Conservation (phyloP, 306 rosid species). For the Aeschynomene evenia region DNA sequence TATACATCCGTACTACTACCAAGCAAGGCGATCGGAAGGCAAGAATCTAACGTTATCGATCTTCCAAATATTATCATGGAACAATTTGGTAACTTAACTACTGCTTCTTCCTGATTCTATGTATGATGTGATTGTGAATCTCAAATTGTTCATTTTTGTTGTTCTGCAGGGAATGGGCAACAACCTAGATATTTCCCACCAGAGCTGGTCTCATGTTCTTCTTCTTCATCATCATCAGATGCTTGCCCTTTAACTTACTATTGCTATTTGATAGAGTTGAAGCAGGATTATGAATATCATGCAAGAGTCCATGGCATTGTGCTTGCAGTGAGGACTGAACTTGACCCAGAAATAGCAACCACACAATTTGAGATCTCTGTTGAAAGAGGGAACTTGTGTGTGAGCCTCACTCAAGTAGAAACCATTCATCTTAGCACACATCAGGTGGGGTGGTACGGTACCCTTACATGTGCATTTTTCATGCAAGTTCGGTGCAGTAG, state of each 20-base stretch:
- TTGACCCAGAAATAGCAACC: conserved; percentile 41
- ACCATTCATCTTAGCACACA: conserved; percentile 33
- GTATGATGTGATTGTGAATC: no score
- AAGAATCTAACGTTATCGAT: neutral
- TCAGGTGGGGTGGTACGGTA: conserved; percentile 43
- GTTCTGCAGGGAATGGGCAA: conserved; percentile 39
- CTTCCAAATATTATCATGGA: neutral
- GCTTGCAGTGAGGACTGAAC: conserved; percentile 48
- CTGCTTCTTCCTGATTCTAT: neutral
- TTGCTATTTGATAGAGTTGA: conserved; percentile 63
- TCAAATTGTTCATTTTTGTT: no score
- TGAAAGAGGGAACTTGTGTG: conserved; percentile 42
- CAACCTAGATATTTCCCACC: conserved; percentile 58
- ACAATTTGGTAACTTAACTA: neutral
- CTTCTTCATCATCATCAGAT: no score
- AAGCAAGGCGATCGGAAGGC: neutral
- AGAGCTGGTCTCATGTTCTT: conserved; percentile 43
- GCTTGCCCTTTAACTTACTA: conserved; percentile 32
- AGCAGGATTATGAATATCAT: conserved; percentile 35
- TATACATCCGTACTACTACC: neutral
- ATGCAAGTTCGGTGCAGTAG: no score
- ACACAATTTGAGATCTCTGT: conserved; percentile 39
- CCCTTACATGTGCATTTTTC: neutral
- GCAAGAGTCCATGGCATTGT: conserved; percentile 44
- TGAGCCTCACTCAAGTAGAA: conserved; percentile 38